These are phyloP conservation scores for Osmanthus fragrans DNA, from an alignment of 257 asterid species.

Conservation along the genomic window DNA sequence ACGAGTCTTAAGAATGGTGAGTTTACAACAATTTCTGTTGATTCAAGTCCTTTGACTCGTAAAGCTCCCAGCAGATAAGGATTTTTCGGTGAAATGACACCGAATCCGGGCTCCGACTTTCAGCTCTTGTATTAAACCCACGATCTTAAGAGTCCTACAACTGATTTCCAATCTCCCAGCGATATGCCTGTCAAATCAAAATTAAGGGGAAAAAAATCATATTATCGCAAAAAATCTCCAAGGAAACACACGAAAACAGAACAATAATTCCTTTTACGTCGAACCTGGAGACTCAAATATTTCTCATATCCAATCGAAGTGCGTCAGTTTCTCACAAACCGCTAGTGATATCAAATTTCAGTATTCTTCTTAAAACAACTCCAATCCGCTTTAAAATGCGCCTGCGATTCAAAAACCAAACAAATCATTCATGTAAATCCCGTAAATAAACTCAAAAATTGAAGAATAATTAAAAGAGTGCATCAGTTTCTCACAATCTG, in stretches of 20 bases:
- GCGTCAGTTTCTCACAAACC: conserved; percentile 25
- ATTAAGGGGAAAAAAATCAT: conserved; percentile 1
- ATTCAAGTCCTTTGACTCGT: conserved; percentile 14
- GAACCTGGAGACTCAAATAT: conserved; percentile 26
- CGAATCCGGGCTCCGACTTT: conserved; percentile 1
- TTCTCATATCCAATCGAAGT: conserved; percentile 23
- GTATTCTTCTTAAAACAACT: conserved; percentile 24
- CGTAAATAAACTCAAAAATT: conserved; percentile 11
- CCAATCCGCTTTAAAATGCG: conserved; percentile 12
- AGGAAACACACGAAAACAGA: conserved; percentile 3
- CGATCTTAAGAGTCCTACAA: conserved; percentile 24
- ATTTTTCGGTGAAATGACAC: conserved; percentile 12
- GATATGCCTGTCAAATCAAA: conserved; percentile 31
- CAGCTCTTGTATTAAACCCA: conserved; percentile 17
- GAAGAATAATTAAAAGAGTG: conserved; percentile 4
- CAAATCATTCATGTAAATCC: conserved; percentile 5
- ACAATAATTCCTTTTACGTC: conserved; percentile 16
- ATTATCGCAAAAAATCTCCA: background rate
- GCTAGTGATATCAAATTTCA: conserved; percentile 20
- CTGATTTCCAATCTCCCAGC: conserved; percentile 39
- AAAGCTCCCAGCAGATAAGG: background rate
- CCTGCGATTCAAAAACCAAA: conserved; percentile 24
- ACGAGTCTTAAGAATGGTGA: conserved; percentile 11
- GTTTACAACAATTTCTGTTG: conserved; percentile 28
- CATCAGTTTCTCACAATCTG: conserved; percentile 13